Evolutionary conservation across 768 basidiomycete species (phyloP).

Genomic region (Tulasnella sp.): DNA sequence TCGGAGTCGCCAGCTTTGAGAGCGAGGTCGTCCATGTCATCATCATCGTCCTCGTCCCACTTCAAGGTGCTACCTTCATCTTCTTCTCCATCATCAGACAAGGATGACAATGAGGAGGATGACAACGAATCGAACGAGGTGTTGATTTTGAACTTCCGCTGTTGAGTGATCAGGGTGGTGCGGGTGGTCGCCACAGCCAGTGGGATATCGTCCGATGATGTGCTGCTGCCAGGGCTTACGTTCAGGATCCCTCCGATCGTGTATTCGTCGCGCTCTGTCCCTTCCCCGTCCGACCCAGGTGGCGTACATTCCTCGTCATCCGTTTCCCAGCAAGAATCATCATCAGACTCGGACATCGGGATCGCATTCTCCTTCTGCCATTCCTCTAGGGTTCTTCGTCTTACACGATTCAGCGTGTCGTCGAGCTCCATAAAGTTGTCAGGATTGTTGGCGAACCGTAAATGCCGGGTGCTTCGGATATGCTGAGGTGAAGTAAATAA

Average conservation of each 20-base stretch:
- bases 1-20: too few species aligned
- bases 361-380: constrained; percentile 10
- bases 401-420: constrained; percentile 52
- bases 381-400: constrained; percentile 35
- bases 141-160: too few species aligned
- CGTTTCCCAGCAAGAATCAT: neutral
- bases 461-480: constrained; percentile 57
- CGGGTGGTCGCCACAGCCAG: too few species aligned
- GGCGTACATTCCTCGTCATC: neutral
- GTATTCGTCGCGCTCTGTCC: neutral
- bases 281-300: neutral
- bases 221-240: too few species aligned
- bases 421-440: constrained; percentile 76
- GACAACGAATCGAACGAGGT: too few species aligned
- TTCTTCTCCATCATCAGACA: too few species aligned
- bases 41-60: too few species aligned
- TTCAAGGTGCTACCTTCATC: too few species aligned
- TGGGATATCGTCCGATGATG: too few species aligned
- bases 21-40: too few species aligned
- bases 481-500: constrained; percentile 42
- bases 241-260: neutral
- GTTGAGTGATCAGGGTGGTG: too few species aligned
- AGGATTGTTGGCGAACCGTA: constrained; percentile 67
- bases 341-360: neutral
- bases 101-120: too few species aligned